A percentile compares a stretch with the other conserved stretches of the same genome.
These are phyloP conservation scores for Skeletonema menzelii DNA, from an alignment of 108 stramenopile species.

Conservation along the genomic window DNA sequence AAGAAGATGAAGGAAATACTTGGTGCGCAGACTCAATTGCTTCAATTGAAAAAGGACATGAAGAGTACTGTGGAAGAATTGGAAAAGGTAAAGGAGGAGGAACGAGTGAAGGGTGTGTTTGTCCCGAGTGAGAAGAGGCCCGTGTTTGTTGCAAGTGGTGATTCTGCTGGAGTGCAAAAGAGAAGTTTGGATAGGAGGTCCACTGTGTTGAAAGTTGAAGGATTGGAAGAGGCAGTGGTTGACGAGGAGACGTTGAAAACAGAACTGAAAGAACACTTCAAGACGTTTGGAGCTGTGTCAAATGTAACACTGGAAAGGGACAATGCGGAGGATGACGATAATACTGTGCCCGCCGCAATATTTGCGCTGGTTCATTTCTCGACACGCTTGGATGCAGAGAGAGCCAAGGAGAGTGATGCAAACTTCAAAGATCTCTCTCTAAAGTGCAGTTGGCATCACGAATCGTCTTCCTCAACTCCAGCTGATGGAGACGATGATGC, in stretches of 20 bases:
- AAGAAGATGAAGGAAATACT: constrained; percentile 42
- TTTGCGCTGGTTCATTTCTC: constrained; percentile 22
- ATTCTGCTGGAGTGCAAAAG: constrained; percentile 5
- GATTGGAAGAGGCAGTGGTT: constrained; percentile 9
- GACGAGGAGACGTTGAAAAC: not conserved
- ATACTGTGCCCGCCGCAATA: not conserved
- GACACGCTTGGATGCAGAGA: constrained; percentile 27
- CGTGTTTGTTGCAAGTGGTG: not conserved
- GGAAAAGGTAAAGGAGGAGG: constrained; percentile 25
- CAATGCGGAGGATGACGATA: not conserved
- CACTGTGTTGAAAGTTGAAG: constrained; percentile 31
- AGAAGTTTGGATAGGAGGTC: constrained; percentile 37
- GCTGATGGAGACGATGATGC: not conserved
- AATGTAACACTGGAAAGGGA: constrained; percentile 14
- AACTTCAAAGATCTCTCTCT: constrained; percentile 18
- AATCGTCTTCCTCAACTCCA: not conserved
- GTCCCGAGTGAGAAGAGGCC: constrained; percentile 22
- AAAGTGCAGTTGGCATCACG: constrained; percentile 25
- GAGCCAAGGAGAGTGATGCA: constrained; percentile 15
- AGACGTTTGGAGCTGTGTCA: constrained; percentile 14
- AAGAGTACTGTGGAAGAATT: constrained; percentile 20
- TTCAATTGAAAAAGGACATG: constrained; percentile 37
- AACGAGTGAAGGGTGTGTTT: constrained; percentile 5
- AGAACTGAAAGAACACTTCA: constrained; percentile 26
- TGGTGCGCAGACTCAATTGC: constrained; percentile 19